phyloP scores from a whole-genome alignment of 2,329 filamentous ascomycete genomes.

The Neurospora crassa region DNA sequence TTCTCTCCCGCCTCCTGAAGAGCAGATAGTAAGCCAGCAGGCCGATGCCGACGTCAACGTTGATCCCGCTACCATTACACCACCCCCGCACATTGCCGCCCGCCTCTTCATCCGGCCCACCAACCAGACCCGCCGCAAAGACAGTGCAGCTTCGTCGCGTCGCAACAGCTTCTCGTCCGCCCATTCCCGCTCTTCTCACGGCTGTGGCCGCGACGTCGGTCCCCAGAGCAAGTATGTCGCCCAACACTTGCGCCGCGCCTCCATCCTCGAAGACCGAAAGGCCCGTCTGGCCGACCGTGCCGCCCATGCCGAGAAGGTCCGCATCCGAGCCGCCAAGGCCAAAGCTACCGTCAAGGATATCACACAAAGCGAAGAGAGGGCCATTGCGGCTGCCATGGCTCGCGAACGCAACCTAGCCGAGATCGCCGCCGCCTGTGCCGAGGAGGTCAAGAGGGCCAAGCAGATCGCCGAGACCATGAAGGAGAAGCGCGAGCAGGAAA shows the following conservation, averaged over 20 bases:
- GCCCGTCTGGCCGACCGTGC: slow-evolving; percentile 71
- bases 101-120: slow-evolving; percentile 58
- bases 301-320: slow-evolving; percentile 75
- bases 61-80: slow-evolving; percentile 33
- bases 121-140: slow-evolving; percentile 57
- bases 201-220: slow-evolving; percentile 40
- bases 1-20: slow-evolving; percentile 13
- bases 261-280: slow-evolving; percentile 72
- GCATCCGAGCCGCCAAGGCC: slow-evolving; percentile 62
- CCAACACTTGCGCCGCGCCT: slow-evolving; percentile 69
- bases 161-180: slow-evolving; percentile 71
- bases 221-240: slow-evolving; percentile 69
- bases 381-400: slow-evolving; percentile 66
- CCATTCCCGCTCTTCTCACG: slow-evolving; percentile 60
- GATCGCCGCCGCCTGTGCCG: slow-evolving; percentile 71
- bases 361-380: slow-evolving; percentile 63
- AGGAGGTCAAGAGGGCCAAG: slow-evolving; percentile 75
- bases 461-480: slow-evolving; percentile 75
- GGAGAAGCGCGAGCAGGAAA: slow-evolving; percentile 67
- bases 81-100: slow-evolving; percentile 67
- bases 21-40: slow-evolving; percentile 15
- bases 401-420: slow-evolving; percentile 74
- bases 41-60: slow-evolving; percentile 21
- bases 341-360: slow-evolving; percentile 59
- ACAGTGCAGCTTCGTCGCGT: slow-evolving; percentile 68